These are phyloP conservation scores for Botrytis deweyae DNA, from an alignment of 2,329 filamentous ascomycete genomes.

Conservation along the genomic window DNA sequence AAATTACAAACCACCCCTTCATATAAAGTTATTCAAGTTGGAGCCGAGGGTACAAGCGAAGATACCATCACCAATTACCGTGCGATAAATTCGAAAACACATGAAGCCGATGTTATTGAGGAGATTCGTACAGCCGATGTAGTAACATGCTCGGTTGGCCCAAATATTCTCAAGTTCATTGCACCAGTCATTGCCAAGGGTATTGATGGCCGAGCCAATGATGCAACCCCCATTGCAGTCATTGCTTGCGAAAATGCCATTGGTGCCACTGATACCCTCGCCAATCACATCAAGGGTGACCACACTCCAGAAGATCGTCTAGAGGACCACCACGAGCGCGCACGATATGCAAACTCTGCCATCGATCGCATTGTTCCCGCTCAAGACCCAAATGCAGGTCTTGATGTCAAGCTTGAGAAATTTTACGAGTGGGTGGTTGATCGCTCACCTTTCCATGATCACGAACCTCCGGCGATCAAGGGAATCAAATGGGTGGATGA, in stretches of 20 bases:
- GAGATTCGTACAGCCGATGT: conserved; percentile 86
- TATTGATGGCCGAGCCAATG: conserved; percentile 70
- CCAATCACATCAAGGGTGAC: conserved; percentile 72
- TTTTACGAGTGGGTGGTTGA: conserved; percentile 99
- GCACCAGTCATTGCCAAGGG: conserved; percentile 94
- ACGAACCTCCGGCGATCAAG: conserved; percentile 70
- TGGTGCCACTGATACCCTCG: conserved; percentile 85
- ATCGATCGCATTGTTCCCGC: conserved; percentile 98
- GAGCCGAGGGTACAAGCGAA: conserved; percentile 74
- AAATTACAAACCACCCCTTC: conserved; percentile 70
- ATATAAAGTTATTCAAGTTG: conserved; percentile 93
- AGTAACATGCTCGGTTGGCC: conserved; percentile 95
- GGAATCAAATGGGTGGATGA: conserved; percentile 93
- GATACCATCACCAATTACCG: conserved; percentile 93
- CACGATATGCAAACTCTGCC: conserved; percentile 93
- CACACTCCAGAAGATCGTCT: conserved; percentile 70
- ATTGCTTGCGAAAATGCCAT: conserved; percentile 99
- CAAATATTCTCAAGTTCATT: conserved; percentile 94
- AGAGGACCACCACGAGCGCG: conserved; percentile 67
- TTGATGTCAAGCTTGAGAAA: conserved; percentile 94
- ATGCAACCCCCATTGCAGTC: conserved; percentile 71
- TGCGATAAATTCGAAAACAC: conserved; percentile 89
- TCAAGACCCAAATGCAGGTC: conserved; percentile 74
- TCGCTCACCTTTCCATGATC: conserved; percentile 73
- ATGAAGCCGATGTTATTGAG: conserved; percentile 77